Evolutionary conservation across 1,284 basidiomycete species (phyloP).

Genomic region (Ustilago tritici): DNA sequence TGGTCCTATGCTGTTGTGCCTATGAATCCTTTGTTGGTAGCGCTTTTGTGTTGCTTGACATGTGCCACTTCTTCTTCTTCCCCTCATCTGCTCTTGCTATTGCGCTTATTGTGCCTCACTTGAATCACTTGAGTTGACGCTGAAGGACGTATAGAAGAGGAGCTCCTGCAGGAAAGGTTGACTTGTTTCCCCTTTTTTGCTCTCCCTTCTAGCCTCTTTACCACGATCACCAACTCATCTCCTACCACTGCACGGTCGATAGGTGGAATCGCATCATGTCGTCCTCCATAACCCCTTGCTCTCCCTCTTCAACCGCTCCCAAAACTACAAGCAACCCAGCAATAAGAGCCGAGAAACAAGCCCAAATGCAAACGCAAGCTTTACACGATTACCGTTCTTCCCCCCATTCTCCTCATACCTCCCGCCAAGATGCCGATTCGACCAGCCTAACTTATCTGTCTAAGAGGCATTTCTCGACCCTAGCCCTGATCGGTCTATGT

Average conservation of each 20-base stretch:
- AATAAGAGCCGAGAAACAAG: conserved; percentile 27
- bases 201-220: too few species aligned
- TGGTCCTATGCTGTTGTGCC: not conserved
- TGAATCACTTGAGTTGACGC: too few species aligned
- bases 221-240: too few species aligned
- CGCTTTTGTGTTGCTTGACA: not conserved
- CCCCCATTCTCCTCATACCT: not conserved
- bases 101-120: too few species aligned
- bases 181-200: too few species aligned
- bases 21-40: too few species aligned
- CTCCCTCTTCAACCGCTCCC: not conserved
- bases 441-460: not conserved
- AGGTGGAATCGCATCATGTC: too few species aligned
- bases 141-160: too few species aligned
- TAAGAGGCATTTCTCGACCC: conserved; percentile 42
- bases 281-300: not conserved
- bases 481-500: conserved; percentile 48
- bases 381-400: conserved; percentile 34
- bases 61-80: not conserved
- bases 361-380: conserved; percentile 31
- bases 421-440: not conserved
- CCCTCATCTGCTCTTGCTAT: not conserved
- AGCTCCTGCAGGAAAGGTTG: too few species aligned
- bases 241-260: too few species aligned
- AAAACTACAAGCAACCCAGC: not conserved